A percentile compares a stretch with the other conserved stretches of the same genome.
Evolutionary conservation across 176 grass and related monocot genomes (phyloP).

Genomic region (Urochloa ruziziensis): DNA sequence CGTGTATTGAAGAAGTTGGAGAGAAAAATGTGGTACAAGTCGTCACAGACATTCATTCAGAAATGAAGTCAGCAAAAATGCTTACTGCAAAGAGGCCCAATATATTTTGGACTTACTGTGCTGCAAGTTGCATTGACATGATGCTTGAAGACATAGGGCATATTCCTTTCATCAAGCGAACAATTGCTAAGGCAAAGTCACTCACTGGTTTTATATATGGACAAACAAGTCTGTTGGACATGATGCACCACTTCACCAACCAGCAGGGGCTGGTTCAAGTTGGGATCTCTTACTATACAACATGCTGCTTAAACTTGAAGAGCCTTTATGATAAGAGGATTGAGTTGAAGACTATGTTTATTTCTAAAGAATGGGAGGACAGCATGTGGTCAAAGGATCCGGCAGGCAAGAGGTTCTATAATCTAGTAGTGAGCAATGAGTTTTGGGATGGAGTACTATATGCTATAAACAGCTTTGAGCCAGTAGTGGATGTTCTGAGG

Average conservation of each 20-base stretch:
- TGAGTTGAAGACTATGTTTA: too few relatives aligned
- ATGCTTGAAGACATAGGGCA: slow-evolving; percentile 13
- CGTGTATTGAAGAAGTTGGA: too few relatives aligned
- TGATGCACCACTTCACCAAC: not conserved
- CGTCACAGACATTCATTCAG: not conserved
- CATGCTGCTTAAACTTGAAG: slow-evolving; percentile 4
- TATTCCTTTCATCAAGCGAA: not conserved
- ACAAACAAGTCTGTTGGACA: not conserved
- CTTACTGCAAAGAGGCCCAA: not conserved
- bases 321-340: slow-evolving; percentile 16
- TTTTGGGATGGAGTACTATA: not conserved
- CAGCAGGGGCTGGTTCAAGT: not conserved
- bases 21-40: not conserved
- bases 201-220: slow-evolving; percentile 1
- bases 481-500: too few relatives aligned
- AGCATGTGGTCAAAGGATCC: not conserved
- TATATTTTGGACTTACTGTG: not conserved
- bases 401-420: slow-evolving; percentile 7
- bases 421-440: not conserved
- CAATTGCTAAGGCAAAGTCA: not conserved
- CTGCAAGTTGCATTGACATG: not conserved
- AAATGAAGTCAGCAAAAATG: not conserved
- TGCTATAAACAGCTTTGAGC: slow-evolving; percentile 7
- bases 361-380: slow-evolving; percentile 18
- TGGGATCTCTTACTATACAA: not conserved